Percentiles rank a stretch among this genome's conserved stretches.
phyloP scores from a whole-genome alignment of 306 rosid species.

The Medicago ruthenica region DNA sequence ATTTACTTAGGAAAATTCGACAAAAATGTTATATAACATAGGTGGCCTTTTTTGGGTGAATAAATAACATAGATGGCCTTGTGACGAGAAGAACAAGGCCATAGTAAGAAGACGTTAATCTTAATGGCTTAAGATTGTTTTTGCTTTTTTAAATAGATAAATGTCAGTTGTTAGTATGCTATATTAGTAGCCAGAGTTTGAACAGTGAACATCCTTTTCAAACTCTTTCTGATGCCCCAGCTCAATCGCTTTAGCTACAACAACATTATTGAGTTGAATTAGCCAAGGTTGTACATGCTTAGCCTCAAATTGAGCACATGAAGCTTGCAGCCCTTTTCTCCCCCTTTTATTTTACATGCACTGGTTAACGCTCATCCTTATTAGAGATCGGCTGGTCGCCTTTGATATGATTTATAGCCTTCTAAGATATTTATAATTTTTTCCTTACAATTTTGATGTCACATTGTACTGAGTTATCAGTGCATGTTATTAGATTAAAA shows the following conservation, averaged over 20 bases:
- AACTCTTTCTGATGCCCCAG: not conserved
- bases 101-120: too few relatives aligned
- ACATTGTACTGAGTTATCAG: not conserved
- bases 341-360: constrained; percentile 7
- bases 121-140: too few relatives aligned
- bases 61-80: too few relatives aligned
- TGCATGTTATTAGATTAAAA: not conserved
- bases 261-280: not conserved
- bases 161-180: too few relatives aligned
- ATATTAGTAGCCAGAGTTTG: not conserved
- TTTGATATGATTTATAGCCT: constrained; percentile 25
- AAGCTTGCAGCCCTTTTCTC: not conserved
- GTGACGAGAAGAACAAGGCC: too few relatives aligned
- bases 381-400: not conserved
- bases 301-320: not conserved
- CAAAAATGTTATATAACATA: too few relatives aligned
- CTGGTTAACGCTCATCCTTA: constrained; percentile 3
- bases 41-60: too few relatives aligned
- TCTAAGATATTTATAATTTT: not conserved
- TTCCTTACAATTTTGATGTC: constrained; percentile 5
- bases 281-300: not conserved
- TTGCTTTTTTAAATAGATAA: too few relatives aligned
- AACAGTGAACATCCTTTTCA: not conserved
- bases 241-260: not conserved
- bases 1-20: too few relatives aligned